These are phyloP conservation scores for Talaromyces albobiverticillius DNA, from an alignment of 2,329 filamentous ascomycete species.

Conservation along the genomic window DNA sequence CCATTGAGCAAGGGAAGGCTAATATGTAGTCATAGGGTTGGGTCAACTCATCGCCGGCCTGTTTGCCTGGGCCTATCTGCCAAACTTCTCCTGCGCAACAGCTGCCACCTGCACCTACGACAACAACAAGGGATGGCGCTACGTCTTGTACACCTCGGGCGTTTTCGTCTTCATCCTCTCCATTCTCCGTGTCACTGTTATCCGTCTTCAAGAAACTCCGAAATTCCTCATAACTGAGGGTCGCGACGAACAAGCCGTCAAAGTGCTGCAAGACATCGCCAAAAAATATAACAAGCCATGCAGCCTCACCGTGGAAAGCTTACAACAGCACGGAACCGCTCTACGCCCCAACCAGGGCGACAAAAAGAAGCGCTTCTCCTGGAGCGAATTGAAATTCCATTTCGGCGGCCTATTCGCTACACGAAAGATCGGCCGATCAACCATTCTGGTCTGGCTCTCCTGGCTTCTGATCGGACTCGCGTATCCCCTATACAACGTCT, in stretches of 20 bases:
- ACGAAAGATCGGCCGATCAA: conserved; percentile 59
- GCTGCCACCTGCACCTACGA: conserved; percentile 47
- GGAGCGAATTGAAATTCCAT: conserved; percentile 49
- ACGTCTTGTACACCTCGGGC: conserved; percentile 54
- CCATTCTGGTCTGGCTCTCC: conserved; percentile 63
- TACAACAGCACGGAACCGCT: conserved; percentile 46
- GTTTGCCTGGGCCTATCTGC: conserved; percentile 54
- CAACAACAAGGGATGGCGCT: conserved; percentile 58
- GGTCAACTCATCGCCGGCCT: conserved; percentile 52
- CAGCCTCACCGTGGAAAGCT: conserved; percentile 49
- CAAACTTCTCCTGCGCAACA: conserved; percentile 47
- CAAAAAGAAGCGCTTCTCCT: conserved; percentile 21
- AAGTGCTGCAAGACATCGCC: conserved; percentile 50
- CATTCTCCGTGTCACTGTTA: conserved; percentile 52
- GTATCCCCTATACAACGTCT: conserved; percentile 74
- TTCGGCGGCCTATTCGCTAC: conserved; percentile 65
- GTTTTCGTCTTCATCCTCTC: conserved; percentile 54
- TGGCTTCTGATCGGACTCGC: conserved; percentile 70
- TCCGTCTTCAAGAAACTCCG: conserved; percentile 55
- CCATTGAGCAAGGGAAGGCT: conserved; percentile 16
- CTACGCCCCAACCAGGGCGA: conserved; percentile 32
- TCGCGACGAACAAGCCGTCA: conserved; percentile 50
- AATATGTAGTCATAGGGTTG: conserved; percentile 27
- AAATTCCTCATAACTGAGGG: conserved; percentile 57
- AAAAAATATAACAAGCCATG: conserved; percentile 53